phyloP scores from a whole-genome alignment of 2,329 filamentous ascomycete species.

The Dactylonectria macrodidyma region DNA sequence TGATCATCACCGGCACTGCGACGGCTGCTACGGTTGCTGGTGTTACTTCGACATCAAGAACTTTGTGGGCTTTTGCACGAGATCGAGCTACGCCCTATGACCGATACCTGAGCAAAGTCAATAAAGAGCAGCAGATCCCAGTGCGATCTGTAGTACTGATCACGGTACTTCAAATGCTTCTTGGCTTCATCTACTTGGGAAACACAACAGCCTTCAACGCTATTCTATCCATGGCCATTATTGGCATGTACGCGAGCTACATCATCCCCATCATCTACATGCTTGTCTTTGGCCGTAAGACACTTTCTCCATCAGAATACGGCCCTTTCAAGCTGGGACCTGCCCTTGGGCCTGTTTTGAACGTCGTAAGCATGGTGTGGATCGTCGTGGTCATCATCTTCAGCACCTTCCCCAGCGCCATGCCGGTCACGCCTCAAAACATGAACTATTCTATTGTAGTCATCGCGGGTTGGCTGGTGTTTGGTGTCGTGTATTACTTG shows the following conservation, averaged over 20 bases:
- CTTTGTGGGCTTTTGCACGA: constrained; percentile 58
- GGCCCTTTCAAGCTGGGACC: constrained; percentile 50
- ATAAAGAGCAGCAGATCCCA: constrained; percentile 53
- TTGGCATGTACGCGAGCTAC: constrained; percentile 60
- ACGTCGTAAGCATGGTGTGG: constrained; percentile 59
- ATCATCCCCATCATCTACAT: constrained; percentile 56
- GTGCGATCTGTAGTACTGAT: constrained; percentile 47
- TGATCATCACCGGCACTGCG: constrained; percentile 48
- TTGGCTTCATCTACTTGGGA: constrained; percentile 58
- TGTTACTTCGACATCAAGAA: constrained; percentile 54
- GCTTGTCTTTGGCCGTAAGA: constrained; percentile 54
- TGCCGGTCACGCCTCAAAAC: constrained; percentile 57
- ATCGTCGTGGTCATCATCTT: constrained; percentile 60
- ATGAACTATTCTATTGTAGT: constrained; percentile 65
- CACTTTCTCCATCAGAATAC: constrained; percentile 32
- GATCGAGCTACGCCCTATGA: constrained; percentile 56
- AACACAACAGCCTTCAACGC: constrained; percentile 60
- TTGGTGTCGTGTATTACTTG: constrained; percentile 53
- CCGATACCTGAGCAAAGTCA: constrained; percentile 54
- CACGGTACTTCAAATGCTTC: constrained; percentile 46
- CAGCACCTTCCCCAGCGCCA: constrained; percentile 58
- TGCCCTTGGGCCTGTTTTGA: constrained; percentile 52
- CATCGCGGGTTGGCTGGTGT: constrained; percentile 55
- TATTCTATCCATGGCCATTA: constrained; percentile 58
- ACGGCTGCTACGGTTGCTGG: constrained; percentile 51